Conservation (phyloP, 768 basidiomycete genomes). For the Trametes meyenii region DNA sequence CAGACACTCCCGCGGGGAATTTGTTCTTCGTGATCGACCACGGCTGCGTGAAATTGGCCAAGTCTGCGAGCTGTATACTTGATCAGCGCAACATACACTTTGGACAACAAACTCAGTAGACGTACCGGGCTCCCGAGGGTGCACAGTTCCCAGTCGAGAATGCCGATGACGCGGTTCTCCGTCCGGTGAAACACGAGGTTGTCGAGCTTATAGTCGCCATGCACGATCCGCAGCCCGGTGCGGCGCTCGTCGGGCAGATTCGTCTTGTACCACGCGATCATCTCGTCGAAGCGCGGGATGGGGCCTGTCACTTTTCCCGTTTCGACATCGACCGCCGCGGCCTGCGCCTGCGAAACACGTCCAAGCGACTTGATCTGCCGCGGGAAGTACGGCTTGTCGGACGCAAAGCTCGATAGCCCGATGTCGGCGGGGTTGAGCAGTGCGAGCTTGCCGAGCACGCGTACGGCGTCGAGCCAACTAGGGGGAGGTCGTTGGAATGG, state of each 20-base stretch:
- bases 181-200: conserved; percentile 94
- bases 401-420: conserved; percentile 73
- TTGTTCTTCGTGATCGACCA: conserved; percentile 63
- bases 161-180: conserved; percentile 90
- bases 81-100: background rate
- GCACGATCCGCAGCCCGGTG: conserved; percentile 83
- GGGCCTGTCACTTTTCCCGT: conserved; percentile 60
- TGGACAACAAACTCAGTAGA: conserved; percentile 4
- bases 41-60: conserved; percentile 87
- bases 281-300: conserved; percentile 74
- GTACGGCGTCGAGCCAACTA: conserved; percentile 81
- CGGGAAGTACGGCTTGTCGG: conserved; percentile 83
- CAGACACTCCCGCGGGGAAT: conserved; percentile 26
- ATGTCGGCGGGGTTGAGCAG: conserved; percentile 64
- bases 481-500: background rate
- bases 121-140: conserved; percentile 89
- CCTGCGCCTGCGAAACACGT: conserved; percentile 79
- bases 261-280: conserved; percentile 75
- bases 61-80: conserved; percentile 71
- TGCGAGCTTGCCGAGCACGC: conserved; percentile 68
- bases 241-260: conserved; percentile 79
- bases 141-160: conserved; percentile 97
- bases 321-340: conserved; percentile 66
- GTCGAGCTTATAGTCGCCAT: conserved; percentile 98
- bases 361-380: conserved; percentile 91